These are phyloP conservation scores for Vicia sativa DNA, from an alignment of 306 rosid species.

Conservation along the genomic window DNA sequence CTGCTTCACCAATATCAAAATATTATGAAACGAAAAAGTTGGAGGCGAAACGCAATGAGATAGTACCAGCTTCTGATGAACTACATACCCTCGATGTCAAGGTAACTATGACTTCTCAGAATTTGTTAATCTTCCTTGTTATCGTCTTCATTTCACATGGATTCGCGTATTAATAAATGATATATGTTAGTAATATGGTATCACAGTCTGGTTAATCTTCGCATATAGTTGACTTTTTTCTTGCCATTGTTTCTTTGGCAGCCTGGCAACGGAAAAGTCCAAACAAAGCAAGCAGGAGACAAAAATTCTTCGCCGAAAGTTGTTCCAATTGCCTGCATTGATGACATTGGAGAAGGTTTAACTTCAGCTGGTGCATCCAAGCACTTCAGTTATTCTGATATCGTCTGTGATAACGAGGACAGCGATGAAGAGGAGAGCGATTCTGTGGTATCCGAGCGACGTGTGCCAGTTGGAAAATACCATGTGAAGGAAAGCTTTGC, in stretches of 20 bases:
- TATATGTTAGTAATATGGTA: background rate
- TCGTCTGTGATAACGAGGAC: constrained; percentile 45
- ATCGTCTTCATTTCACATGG: background rate
- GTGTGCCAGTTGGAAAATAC: constrained; percentile 79
- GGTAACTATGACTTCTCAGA: constrained; percentile 39
- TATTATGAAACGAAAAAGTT: constrained; percentile 47
- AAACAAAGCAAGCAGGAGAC: constrained; percentile 41
- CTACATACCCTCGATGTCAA: constrained; percentile 40
- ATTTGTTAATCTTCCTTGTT: background rate
- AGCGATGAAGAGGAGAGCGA: constrained; percentile 65
- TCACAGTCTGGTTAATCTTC: background rate
- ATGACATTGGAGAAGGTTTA: constrained; percentile 41
- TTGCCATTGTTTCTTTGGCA: constrained; percentile 41
- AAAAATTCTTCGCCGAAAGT: constrained; percentile 36
- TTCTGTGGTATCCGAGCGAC: constrained; percentile 65
- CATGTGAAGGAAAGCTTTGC: constrained; percentile 81
- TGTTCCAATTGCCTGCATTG: constrained; percentile 42
- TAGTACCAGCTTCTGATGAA: constrained; percentile 46
- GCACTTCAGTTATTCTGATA: constrained; percentile 55
- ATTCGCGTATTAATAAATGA: background rate
- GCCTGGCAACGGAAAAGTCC: constrained; percentile 50
- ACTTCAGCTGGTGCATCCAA: constrained; percentile 45
- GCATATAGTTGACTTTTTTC: constrained; percentile 25
- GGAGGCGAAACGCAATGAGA: constrained; percentile 47
- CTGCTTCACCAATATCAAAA: constrained; percentile 51